Evolutionary conservation across 345 rosid genomes (phyloP), one percentile per base, ranked within the genome.

Genomic region (Hevea brasiliensis): DNA sequence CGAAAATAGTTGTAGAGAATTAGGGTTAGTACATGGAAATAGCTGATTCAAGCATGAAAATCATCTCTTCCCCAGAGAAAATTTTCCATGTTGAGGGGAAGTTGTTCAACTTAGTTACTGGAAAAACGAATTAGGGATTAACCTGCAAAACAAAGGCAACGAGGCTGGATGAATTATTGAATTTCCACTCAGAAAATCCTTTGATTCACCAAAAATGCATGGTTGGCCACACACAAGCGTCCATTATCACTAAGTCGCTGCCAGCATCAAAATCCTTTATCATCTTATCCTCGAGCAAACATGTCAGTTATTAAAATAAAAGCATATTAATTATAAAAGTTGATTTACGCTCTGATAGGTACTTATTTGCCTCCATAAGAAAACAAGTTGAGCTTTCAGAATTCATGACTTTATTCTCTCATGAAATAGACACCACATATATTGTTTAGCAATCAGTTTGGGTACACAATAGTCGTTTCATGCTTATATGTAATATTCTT

Each of bases 381-480:
- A 61, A 40, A 61, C 7, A 61, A 17, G 5, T 18, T 47, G 40
- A 15, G 4, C 35, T n/a, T 60, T 26, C 45, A 29, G 7, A 61
- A n/a, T 67, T 32, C 65, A 66, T 44, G 21, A 29, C 55, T 66
- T 74, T 68, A 68, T 68, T 68, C 62, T 32, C 27, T 7, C 29
- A 7, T 68, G 15, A 40, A 58, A 61, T 24, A 27, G 41, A 54
- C 17, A 61, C 54, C 67, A 12, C 37, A 23, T 20, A 55, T 21
- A 12, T 26, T 20, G 44, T 47, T 69, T 47, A 21, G 3, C 1
- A 35, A 47, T 10, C 58, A 35, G 32, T 23, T 35, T 40, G 3
- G 41, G 14, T 20, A 47, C 48, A 40, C n/a, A 12, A 44, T 47
- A 27, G 24, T 24, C 14, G 1, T 57, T 37, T 50, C 66, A 66